Evolutionary conservation across 108 stramenopile genomes (phyloP), one percentile per base, ranked within the genome.

Genomic region (Stephanodiscus minutulus): DNA sequence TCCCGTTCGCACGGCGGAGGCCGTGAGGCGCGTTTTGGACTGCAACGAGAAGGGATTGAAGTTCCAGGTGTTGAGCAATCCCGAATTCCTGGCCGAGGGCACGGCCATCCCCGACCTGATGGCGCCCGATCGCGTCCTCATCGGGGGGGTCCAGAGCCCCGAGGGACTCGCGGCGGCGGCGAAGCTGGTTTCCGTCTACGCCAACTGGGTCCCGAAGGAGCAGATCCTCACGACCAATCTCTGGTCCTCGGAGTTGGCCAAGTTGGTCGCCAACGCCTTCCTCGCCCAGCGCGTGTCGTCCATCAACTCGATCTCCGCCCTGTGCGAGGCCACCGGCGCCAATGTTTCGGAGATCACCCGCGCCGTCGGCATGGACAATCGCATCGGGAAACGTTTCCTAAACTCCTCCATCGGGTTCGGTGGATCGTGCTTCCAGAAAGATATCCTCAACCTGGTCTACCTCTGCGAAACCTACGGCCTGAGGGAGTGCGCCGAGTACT

Each of bases 31-130:
- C 37, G 98, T 99, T 21, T 93, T 99, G 50, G 83, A 86, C 20
- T 85, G 87, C 73, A 98, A 97, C 76, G 95, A 96, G 13, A 90
- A 90, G 82, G 96, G 94, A 64, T 59, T 97, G 66, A 91, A 96
- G 31, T 98, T 98, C 70, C 92, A 97, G 78, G 97, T 99, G 29
- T 73, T 99, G 78, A 87, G 85, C 63, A 98, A 98, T 77, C 99
- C 99, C 41, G 99, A 99, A 91, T 99, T 99, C 82, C 81, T 99
- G 61, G 99, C 99, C n/a, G 99, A 99, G 79, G 99, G 99, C 22
- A 99, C 99, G 8, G 99, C 99, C 64, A 95, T 99, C 53, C 72
- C 76, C 28, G 99, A 99, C 81, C 88, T 99, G 50, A 81, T 90
- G 84, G 73, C 83, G 27, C 99, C 99, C 25, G 88, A 93, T 71